Percentiles rank a stretch among this genome's conserved stretches.
phyloP scores from a whole-genome alignment of 148 eudicot genomes.

The Rhododendron williamsianum region DNA sequence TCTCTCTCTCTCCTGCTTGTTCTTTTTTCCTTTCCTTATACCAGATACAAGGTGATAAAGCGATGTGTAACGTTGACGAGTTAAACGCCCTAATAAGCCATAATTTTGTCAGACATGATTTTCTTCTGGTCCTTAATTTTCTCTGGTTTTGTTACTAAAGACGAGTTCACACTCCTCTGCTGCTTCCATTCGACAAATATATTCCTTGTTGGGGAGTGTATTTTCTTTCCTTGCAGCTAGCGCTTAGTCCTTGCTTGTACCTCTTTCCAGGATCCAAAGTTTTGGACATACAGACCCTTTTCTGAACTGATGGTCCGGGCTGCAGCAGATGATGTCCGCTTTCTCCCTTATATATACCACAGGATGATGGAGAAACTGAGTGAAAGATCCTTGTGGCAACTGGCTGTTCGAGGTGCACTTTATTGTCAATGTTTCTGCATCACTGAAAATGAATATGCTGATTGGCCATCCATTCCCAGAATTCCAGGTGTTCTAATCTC shows the following conservation, averaged over 20 bases:
- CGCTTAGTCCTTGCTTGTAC: not conserved
- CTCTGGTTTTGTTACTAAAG: not conserved
- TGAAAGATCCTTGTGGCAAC: constrained; percentile 67
- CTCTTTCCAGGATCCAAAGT: constrained; percentile 65
- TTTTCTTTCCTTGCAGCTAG: not conserved
- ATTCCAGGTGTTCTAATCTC: constrained; percentile 57
- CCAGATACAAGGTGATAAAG: not conserved
- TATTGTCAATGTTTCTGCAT: constrained; percentile 94
- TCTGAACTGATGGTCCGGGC: constrained; percentile 87
- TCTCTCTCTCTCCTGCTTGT: not conserved
- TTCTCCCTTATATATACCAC: constrained; percentile 72
- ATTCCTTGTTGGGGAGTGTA: not conserved
- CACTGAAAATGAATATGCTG: constrained; percentile 46
- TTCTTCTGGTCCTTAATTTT: not conserved
- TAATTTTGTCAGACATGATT: not conserved
- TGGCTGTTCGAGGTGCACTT: constrained; percentile 80
- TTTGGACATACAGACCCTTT: constrained; percentile 88
- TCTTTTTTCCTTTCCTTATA: not conserved
- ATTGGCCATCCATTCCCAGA: constrained; percentile 83
- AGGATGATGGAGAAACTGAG: constrained; percentile 82
- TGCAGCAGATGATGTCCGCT: constrained; percentile 96
- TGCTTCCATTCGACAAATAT: not conserved
- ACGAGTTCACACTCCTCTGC: not conserved
- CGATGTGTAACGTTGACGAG: not conserved
- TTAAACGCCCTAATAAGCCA: not conserved